phyloP scores from a whole-genome alignment of 1,284 basidiomycete genomes.

The Trichosporon faecale region DNA sequence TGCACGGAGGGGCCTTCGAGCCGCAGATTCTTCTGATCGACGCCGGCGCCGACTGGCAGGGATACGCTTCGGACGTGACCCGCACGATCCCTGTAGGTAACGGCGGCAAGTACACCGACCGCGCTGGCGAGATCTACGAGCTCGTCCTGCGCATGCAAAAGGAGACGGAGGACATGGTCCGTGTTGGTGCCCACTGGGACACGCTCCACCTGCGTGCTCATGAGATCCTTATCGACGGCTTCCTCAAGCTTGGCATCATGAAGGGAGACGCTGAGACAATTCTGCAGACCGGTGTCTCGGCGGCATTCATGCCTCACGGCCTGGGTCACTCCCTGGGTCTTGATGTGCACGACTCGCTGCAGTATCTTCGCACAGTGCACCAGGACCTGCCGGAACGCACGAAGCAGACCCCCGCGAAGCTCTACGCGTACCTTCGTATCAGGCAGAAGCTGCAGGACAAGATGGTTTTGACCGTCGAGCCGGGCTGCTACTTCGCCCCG shows the following conservation, averaged over 20 bases:
- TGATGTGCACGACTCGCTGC: conserved; percentile 69
- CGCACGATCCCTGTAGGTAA: conserved; percentile 65
- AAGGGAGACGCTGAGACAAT: conserved; percentile 62
- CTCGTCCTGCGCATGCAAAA: conserved; percentile 84
- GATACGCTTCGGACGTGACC: conserved; percentile 51
- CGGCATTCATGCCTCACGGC: conserved; percentile 88
- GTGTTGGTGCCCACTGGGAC: conserved; percentile 79
- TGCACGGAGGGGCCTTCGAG: conserved; percentile 42
- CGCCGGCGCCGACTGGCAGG: conserved; percentile 84
- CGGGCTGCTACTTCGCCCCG: conserved; percentile 80
- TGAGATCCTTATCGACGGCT: conserved; percentile 68
- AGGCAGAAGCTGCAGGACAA: conserved; percentile 65
- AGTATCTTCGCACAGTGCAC: conserved; percentile 40
- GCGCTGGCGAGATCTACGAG: conserved; percentile 74
- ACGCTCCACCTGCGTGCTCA: conserved; percentile 76
- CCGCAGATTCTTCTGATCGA: conserved; percentile 86
- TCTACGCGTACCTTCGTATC: conserved; percentile 74
- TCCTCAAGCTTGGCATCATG: conserved; percentile 82
- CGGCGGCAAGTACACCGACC: conserved; percentile 75
- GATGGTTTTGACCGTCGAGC: conserved; percentile 81
- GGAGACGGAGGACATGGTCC: conserved; percentile 60
- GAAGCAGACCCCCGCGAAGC: conserved; percentile 57
- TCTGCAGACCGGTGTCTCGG: conserved; percentile 67
- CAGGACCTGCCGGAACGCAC: conserved; percentile 35
- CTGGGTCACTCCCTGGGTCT: conserved; percentile 75